Evolutionary conservation across 1,139 yeast genomes (phyloP).

Genomic region (Zygoascus sp.): DNA sequence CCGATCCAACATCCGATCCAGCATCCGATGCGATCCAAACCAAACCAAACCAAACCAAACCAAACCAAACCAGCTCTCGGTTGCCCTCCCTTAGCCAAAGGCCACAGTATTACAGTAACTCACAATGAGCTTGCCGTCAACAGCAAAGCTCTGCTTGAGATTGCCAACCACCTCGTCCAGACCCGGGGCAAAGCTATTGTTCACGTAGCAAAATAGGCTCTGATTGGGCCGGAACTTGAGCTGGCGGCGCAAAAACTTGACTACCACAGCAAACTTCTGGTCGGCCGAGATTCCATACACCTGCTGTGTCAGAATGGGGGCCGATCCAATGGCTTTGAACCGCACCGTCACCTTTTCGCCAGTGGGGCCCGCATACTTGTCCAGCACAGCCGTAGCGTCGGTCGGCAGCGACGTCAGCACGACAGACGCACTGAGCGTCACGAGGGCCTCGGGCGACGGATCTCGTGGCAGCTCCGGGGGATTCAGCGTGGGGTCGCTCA

Average conservation of each 20-base stretch:
- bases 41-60: too few species aligned
- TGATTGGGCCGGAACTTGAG: conserved; percentile 30
- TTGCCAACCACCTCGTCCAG: conserved; percentile 36
- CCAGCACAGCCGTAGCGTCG: conserved; percentile 30
- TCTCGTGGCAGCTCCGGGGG: conserved; percentile 28
- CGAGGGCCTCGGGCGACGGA: conserved; percentile 25
- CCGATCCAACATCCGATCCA: too few species aligned
- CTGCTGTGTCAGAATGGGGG: conserved; percentile 35
- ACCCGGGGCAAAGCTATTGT: conserved; percentile 39
- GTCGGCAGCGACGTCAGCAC: conserved; percentile 30
- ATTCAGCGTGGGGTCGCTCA: not conserved
- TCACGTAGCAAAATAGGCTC: conserved; percentile 38
- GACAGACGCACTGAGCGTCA: conserved; percentile 33
- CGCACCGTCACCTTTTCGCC: conserved; percentile 21
- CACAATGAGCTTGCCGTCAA: conserved; percentile 35
- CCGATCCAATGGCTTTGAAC: conserved; percentile 40
- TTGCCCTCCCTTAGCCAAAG: conserved; percentile 37
- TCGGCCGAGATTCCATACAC: conserved; percentile 35
- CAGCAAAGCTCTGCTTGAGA: conserved; percentile 32
- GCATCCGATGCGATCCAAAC: too few species aligned
- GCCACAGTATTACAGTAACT: conserved; percentile 39
- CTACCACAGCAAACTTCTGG: conserved; percentile 36
- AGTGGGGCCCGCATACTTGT: conserved; percentile 23
- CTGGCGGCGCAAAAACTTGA: conserved; percentile 36
- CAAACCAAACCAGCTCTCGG: too few species aligned